Evolutionary conservation across 2,329 filamentous ascomycete genomes (phyloP), one percentile per base, ranked within the genome.

Genomic region (Colletotrichum agaves): DNA sequence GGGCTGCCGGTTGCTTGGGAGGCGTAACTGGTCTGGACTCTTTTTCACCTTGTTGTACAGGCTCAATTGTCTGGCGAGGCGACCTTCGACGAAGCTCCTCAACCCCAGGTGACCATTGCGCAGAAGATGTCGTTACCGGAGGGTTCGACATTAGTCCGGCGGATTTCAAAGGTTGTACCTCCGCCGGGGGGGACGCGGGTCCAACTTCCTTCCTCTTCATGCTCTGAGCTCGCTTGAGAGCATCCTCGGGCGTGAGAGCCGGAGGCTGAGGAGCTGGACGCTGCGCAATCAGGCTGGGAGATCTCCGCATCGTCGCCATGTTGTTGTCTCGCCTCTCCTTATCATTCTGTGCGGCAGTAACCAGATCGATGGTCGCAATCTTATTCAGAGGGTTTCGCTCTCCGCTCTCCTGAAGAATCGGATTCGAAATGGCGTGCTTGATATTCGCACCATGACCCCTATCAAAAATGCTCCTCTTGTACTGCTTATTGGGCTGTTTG

Each of bases 21-120:
- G 66, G 62, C 6, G 66, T 67, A 8, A 35, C 17, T 46, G 61
- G 43, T 11, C 52, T 63, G 3, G 19, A 15, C 19, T 53, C 50
- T 15, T 11, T 21, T n/a, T 35, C 21, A 3, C 19, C 27, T 23
- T 50, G 11, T 15, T 55, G 37, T 17, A 70, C 58, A n/a, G 70
- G 53, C 27, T 71, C 70, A 6, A 73, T 69, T 5, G 75, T 71
- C 8, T 82, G 78, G 52, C 82, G 77, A 15, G 86, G 86, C 2
- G 86, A 88, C 50, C 87, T 79, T 70, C 84, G 81, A 11, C 85
- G 81, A 31, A 88, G 71, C 47, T 82, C 83, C 6, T 87, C 85
- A 4, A 77, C 74, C 2, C 80, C 81, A 0, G 86, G 86, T 4
- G 86, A 88, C 6, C 85, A 74, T 72, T 87, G 82, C 7, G 82